Evolutionary conservation across 2,329 filamentous ascomycete genomes (phyloP).

Genomic region (Alternaria ethzedia): DNA sequence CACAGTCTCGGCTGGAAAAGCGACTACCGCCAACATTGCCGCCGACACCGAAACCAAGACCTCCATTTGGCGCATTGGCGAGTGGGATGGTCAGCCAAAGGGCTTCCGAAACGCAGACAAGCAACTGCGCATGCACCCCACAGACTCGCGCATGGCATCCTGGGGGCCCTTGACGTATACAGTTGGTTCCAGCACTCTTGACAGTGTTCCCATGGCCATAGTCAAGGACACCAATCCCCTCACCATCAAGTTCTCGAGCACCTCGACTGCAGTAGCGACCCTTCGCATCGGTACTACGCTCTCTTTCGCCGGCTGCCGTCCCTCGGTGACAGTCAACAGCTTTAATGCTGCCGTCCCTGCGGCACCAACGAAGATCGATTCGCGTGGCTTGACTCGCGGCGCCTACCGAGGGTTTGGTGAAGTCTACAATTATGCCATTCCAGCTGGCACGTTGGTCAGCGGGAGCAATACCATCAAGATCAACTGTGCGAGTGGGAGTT

Average conservation of each 20-base stretch:
- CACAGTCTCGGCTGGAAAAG: constrained; percentile 57
- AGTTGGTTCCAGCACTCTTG: constrained; percentile 60
- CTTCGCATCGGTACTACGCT: constrained; percentile 71
- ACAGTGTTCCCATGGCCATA: constrained; percentile 69
- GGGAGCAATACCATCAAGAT: constrained; percentile 70
- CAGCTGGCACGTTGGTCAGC: constrained; percentile 63
- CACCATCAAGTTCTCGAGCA: constrained; percentile 66
- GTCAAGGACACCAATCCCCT: constrained; percentile 67
- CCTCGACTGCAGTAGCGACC: constrained; percentile 60
- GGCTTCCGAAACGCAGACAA: constrained; percentile 72
- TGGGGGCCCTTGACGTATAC: constrained; percentile 69
- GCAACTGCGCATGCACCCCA: constrained; percentile 72
- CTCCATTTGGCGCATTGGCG: constrained; percentile 68
- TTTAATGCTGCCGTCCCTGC: constrained; percentile 58
- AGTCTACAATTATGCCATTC: constrained; percentile 67
- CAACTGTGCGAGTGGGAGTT: constrained; percentile 64
- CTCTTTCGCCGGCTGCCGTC: constrained; percentile 65
- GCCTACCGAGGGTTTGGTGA: constrained; percentile 70
- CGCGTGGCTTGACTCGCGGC: constrained; percentile 68
- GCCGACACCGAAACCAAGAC: constrained; percentile 56
- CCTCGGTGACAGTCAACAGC: constrained; percentile 63
- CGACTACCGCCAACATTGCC: constrained; percentile 59
- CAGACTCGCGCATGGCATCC: constrained; percentile 66
- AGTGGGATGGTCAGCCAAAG: constrained; percentile 65
- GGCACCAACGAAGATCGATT: constrained; percentile 68